Conservation (phyloP, 495 filamentous ascomycete genomes). For the Aspergillus baeticus region DNA sequence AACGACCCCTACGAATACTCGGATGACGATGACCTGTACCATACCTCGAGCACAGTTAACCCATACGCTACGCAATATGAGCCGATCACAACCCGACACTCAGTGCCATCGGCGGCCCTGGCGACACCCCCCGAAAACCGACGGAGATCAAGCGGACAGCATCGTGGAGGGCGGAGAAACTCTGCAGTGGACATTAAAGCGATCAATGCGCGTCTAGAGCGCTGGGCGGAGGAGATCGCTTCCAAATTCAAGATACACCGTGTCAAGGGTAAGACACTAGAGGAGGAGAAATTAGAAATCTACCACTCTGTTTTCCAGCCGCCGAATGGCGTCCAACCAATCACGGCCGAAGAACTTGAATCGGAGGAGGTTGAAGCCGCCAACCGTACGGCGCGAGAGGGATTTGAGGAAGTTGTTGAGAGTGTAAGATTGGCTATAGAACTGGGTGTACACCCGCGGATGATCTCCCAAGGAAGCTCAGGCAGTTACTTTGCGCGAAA, state of each 20-base stretch:
- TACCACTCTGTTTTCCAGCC: constrained; percentile 95
- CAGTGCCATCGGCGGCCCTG: constrained; percentile 45
- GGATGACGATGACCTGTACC: constrained; percentile 61
- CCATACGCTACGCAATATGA: constrained; percentile 69
- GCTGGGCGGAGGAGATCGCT: constrained; percentile 98
- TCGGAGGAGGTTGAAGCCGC: constrained; percentile 52
- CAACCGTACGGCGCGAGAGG: constrained; percentile 64
- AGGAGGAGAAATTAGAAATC: constrained; percentile 90
- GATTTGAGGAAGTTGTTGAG: constrained; percentile 88
- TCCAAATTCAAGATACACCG: constrained; percentile 89
- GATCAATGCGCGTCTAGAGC: constrained; percentile 93
- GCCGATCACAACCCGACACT: constrained; percentile 52
- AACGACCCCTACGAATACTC: constrained; percentile 64
- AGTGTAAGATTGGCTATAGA: constrained; percentile 88
- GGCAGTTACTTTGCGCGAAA: constrained; percentile 98
- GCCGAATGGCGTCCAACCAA: constrained; percentile 77
- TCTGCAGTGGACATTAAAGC: constrained; percentile 97
- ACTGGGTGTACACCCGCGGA: constrained; percentile 85
- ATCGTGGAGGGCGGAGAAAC: constrained; percentile 65
- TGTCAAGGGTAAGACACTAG: constrained; percentile 69
- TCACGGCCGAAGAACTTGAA: constrained; percentile 72
- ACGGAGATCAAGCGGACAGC: constrained; percentile 45
- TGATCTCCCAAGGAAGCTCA: constrained; percentile 96
- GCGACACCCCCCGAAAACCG: constrained; percentile 40
- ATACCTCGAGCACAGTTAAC: constrained; percentile 57